phyloP scores from a whole-genome alignment of 2,329 filamentous ascomycete genomes.

The Botrytis fragariae region DNA sequence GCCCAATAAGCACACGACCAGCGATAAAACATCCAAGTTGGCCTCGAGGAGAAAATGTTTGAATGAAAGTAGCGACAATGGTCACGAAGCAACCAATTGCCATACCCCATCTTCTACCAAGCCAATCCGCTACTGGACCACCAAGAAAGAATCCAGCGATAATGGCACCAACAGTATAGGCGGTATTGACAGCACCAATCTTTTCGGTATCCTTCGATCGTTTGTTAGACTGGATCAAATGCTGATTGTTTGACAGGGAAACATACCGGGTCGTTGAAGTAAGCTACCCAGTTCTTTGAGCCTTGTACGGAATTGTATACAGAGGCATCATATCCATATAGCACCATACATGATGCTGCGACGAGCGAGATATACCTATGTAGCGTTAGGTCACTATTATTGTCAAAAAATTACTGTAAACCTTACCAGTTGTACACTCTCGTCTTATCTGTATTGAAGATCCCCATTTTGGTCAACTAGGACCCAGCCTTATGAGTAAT shows the following conservation, averaged over 20 bases:
- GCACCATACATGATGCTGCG: slow-evolving; percentile 68
- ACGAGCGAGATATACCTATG: slow-evolving; percentile 66
- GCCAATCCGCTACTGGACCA: slow-evolving; percentile 57
- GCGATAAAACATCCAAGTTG: slow-evolving; percentile 66
- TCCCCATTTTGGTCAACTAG: neutral
- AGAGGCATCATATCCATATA: slow-evolving; percentile 73
- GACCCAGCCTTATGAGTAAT: neutral
- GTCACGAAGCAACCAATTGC: slow-evolving; percentile 61
- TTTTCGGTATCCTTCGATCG: slow-evolving; percentile 39
- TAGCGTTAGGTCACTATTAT: neutral
- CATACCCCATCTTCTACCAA: slow-evolving; percentile 65
- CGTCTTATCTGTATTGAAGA: neutral
- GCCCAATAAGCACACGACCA: slow-evolving; percentile 65
- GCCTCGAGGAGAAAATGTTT: slow-evolving; percentile 60
- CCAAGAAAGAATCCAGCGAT: slow-evolving; percentile 66
- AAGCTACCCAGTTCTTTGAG: slow-evolving; percentile 63
- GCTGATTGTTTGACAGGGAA: neutral
- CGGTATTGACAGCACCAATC: slow-evolving; percentile 61
- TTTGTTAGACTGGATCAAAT: slow-evolving; percentile 1
- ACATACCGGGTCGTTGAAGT: slow-evolving; percentile 48
- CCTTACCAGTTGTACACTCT: slow-evolving; percentile 18
- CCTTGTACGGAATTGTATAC: slow-evolving; percentile 72
- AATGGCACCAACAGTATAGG: slow-evolving; percentile 69
- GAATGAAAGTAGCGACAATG: slow-evolving; percentile 66
- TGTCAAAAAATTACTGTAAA: neutral